These are phyloP conservation scores for Penicillium fimorum DNA, from an alignment of 495 filamentous ascomycete species.

Conservation along the genomic window DNA sequence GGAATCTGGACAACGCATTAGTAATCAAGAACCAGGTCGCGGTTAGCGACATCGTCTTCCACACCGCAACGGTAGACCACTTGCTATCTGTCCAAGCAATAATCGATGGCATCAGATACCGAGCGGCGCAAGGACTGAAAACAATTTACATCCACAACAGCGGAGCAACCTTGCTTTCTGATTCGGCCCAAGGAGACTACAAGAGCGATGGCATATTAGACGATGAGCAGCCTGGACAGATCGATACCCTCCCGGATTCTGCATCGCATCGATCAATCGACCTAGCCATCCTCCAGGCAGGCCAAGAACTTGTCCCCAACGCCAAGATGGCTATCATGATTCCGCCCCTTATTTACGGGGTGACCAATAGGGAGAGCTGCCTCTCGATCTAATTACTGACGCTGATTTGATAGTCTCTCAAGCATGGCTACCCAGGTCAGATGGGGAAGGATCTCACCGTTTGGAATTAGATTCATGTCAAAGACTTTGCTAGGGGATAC, in stretches of 20 bases:
- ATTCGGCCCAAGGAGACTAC: constrained; percentile 16
- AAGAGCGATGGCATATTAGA: constrained; percentile 35
- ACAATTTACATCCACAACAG: constrained; percentile 44
- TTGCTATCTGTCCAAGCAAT: constrained; percentile 34
- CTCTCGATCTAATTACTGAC: constrained; percentile 34
- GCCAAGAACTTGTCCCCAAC: constrained; percentile 27
- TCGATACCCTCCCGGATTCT: constrained; percentile 35
- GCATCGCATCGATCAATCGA: constrained; percentile 43
- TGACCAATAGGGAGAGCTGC: constrained; percentile 25
- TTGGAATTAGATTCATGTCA: constrained; percentile 31
- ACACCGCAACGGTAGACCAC: constrained; percentile 40
- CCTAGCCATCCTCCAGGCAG: constrained; percentile 33
- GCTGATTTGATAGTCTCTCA: constrained; percentile 32
- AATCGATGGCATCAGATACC: constrained; percentile 31
- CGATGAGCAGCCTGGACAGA: constrained; percentile 27
- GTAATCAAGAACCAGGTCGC: constrained; percentile 31
- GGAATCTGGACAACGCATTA: constrained; percentile 25
- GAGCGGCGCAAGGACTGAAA: constrained; percentile 22
- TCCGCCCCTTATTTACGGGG: constrained; percentile 36
- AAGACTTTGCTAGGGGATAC: constrained; percentile 29
- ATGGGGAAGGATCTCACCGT: constrained; percentile 31
- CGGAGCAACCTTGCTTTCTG: constrained; percentile 27
- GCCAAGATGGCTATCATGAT: constrained; percentile 40
- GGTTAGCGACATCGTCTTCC: constrained; percentile 34
- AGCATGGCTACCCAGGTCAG: constrained; percentile 32